These are phyloP conservation scores for Raphidocelis subcapitata DNA, from an alignment of 139 green algal genomes.

Conservation along the genomic window DNA sequence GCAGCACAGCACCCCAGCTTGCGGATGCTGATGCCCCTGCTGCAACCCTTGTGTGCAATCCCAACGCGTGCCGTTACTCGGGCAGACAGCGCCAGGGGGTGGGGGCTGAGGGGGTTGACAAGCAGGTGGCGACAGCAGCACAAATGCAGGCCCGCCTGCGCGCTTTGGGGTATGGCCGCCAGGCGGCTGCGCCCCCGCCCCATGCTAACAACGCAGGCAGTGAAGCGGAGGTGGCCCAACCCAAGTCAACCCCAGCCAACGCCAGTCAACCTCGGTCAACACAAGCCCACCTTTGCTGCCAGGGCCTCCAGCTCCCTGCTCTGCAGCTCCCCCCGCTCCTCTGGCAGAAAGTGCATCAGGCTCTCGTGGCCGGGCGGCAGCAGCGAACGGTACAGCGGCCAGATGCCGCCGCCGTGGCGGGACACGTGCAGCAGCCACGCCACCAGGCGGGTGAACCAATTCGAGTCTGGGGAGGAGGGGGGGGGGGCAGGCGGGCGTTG, in stretches of 20 bases:
- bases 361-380: constrained; percentile 6
- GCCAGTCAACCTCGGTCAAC: neutral
- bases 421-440: constrained; percentile 43
- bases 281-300: constrained; percentile 13
- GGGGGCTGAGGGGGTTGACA: too few relatives aligned
- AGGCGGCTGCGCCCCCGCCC: neutral
- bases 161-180: neutral
- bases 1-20: too few relatives aligned
- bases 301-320: constrained; percentile 12
- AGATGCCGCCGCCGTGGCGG: constrained; percentile 24
- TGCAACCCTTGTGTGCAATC: too few relatives aligned
- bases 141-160: too few relatives aligned
- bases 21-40: too few relatives aligned
- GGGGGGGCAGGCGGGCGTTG: neutral
- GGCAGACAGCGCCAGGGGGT: too few relatives aligned
- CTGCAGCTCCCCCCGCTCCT: constrained; percentile 27
- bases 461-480: constrained; percentile 14
- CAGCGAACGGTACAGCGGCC: constrained; percentile 35
- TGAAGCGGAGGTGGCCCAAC: too few relatives aligned
- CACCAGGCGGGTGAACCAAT: constrained; percentile 39
- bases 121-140: too few relatives aligned
- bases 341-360: constrained; percentile 44
- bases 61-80: too few relatives aligned
- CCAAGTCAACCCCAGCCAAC: too few relatives aligned
- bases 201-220: neutral